phyloP scores from a whole-genome alignment of 2,329 filamentous ascomycete genomes.

The Cercospora berteroae region DNA sequence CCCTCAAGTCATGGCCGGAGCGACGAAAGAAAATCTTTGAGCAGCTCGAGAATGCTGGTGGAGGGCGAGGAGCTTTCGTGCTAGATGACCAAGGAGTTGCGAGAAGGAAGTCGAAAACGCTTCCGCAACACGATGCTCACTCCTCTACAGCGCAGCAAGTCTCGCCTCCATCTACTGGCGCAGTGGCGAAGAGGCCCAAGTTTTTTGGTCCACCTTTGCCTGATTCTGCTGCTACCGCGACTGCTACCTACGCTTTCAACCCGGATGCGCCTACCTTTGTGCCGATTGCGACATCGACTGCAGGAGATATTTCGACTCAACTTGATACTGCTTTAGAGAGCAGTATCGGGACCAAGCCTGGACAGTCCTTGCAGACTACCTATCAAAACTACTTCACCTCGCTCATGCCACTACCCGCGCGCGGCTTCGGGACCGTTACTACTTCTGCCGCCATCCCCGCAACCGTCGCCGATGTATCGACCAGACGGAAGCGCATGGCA shows the following conservation, averaged over 20 bases:
- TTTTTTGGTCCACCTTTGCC: conserved; percentile 14
- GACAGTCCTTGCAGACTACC: background rate
- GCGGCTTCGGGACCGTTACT: background rate
- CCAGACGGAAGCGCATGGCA: conserved; percentile 23
- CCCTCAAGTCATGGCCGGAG: conserved; percentile 33
- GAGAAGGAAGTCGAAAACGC: conserved; percentile 6
- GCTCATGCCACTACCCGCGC: background rate
- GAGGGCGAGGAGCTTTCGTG: conserved; percentile 26
- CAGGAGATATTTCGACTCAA: conserved; percentile 8
- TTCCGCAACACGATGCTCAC: background rate
- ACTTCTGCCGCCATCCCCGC: background rate
- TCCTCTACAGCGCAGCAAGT: background rate
- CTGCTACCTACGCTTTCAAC: conserved; percentile 5
- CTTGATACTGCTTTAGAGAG: conserved; percentile 8
- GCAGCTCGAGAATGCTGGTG: conserved; percentile 24
- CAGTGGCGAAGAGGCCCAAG: conserved; percentile 11
- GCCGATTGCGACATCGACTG: conserved; percentile 7
- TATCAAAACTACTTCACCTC: conserved; percentile 6
- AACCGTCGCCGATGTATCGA: background rate
- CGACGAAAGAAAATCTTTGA: conserved; percentile 31
- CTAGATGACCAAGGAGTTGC: conserved; percentile 17
- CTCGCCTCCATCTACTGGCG: conserved; percentile 1
- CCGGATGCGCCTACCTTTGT: conserved; percentile 11
- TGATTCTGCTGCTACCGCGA: background rate
- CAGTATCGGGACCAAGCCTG: background rate